These are phyloP conservation scores for Bisporella sp. DNA, from an alignment of 2,329 filamentous ascomycete species.

Conservation along the genomic window DNA sequence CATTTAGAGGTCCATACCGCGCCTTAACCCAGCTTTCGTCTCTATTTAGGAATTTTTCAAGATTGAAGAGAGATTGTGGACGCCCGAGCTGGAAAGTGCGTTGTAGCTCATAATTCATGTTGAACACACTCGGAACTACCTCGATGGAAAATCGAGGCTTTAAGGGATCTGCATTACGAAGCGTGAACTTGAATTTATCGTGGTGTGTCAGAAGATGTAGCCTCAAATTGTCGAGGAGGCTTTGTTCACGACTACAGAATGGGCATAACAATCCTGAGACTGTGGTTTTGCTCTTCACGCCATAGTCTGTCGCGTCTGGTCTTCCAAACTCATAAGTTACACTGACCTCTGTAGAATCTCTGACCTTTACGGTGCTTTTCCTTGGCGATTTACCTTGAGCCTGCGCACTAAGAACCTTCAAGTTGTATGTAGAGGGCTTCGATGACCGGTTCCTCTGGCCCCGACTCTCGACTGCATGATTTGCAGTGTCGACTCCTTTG, in stretches of 20 bases:
- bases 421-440: conserved; percentile 41
- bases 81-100: conserved; percentile 37
- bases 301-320: conserved; percentile 13
- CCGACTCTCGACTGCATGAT: conserved; percentile 12
- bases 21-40: conserved; percentile 40
- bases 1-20: conserved; percentile 34
- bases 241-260: conserved; percentile 15
- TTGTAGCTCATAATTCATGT: background rate
- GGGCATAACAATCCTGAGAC: conserved; percentile 19
- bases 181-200: conserved; percentile 17
- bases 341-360: conserved; percentile 14
- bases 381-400: conserved; percentile 44
- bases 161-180: conserved; percentile 16
- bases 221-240: conserved; percentile 14
- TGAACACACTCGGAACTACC: conserved; percentile 21
- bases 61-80: conserved; percentile 36
- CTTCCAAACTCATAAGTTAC: conserved; percentile 20
- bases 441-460: conserved; percentile 15
- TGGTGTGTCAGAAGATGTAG: conserved; percentile 21
- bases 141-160: conserved; percentile 37
- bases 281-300: conserved; percentile 14
- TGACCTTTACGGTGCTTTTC: conserved; percentile 30
- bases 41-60: conserved; percentile 37
- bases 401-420: conserved; percentile 52
- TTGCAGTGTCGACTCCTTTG: conserved; percentile 5